phyloP scores from a whole-genome alignment of 768 basidiomycete genomes.

The Lactifluus volemus region DNA sequence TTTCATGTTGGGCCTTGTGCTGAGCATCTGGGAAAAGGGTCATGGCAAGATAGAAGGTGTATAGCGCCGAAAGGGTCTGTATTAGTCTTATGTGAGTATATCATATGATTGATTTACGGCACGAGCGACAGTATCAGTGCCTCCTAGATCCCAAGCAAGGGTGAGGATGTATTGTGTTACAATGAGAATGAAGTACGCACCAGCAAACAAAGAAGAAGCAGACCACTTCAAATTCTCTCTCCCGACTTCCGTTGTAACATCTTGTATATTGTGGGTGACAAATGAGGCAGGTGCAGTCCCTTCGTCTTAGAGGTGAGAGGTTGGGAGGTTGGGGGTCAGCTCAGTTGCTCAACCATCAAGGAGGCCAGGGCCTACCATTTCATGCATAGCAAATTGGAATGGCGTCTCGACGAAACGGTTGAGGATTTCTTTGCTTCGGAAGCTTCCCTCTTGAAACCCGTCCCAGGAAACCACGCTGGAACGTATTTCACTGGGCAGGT shows the following conservation, averaged over 20 bases:
- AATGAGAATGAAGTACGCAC: background rate
- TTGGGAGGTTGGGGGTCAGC: background rate
- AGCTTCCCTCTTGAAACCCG: background rate
- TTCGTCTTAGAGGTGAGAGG: background rate
- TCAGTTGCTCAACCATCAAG: background rate
- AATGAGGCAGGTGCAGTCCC: background rate
- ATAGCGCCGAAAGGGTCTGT: slow-evolving; percentile 10
- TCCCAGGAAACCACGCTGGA: slow-evolving; percentile 1
- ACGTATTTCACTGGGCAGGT: background rate
- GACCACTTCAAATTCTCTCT: slow-evolving; percentile 1
- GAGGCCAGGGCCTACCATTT: background rate
- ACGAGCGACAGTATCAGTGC: slow-evolving; percentile 13
- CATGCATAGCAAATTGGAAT: background rate
- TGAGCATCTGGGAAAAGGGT: slow-evolving; percentile 16
- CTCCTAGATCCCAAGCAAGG: background rate
- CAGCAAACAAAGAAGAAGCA: slow-evolving; percentile 7
- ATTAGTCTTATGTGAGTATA: background rate
- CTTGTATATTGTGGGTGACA: slow-evolving; percentile 1
- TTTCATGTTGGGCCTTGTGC: slow-evolving; percentile 18
- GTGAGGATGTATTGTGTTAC: background rate
- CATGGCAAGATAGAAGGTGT: slow-evolving; percentile 18
- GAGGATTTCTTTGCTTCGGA: background rate
- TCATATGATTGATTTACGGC: background rate
- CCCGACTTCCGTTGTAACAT: background rate
- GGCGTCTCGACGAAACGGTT: background rate